Conservation (phyloP, 495 filamentous ascomycete genomes). For the Xylaria acuta region DNA sequence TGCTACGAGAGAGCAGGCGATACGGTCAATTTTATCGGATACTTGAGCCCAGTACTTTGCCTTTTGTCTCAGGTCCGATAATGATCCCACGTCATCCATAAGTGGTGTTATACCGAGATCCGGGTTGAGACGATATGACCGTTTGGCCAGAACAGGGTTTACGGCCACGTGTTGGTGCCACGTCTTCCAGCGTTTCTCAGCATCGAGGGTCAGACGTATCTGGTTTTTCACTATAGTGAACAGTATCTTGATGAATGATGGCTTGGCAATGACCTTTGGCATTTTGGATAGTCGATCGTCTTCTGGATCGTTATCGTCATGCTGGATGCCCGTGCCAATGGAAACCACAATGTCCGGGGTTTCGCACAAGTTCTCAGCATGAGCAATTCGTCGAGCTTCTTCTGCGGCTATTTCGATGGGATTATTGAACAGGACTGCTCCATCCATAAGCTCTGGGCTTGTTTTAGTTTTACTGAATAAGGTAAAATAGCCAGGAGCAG, state of each 20-base stretch:
- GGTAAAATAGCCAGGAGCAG: conserved; percentile 55
- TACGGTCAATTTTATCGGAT: not conserved
- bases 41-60: not conserved
- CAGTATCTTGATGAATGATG: not conserved
- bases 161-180: not conserved
- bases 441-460: conserved; percentile 24
- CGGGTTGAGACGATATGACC: conserved; percentile 40
- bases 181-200: not conserved
- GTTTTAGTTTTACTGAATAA: conserved; percentile 30
- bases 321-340: not conserved
- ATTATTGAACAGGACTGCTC: not conserved
- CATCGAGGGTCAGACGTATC: not conserved
- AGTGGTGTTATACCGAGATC: conserved; percentile 31
- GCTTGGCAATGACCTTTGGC: not conserved
- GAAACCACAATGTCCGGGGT: not conserved
- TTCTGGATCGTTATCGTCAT: not conserved
- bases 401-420: not conserved
- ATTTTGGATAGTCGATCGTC: not conserved
- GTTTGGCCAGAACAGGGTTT: conserved; percentile 21
- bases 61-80: not conserved
- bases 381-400: not conserved
- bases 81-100: not conserved
- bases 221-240: conserved; percentile 10
- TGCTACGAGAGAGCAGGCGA: not conserved
- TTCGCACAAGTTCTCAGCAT: not conserved